Conservation (phyloP, 2,329 filamentous ascomycete genomes). For the Apiospora arundinis region DNA sequence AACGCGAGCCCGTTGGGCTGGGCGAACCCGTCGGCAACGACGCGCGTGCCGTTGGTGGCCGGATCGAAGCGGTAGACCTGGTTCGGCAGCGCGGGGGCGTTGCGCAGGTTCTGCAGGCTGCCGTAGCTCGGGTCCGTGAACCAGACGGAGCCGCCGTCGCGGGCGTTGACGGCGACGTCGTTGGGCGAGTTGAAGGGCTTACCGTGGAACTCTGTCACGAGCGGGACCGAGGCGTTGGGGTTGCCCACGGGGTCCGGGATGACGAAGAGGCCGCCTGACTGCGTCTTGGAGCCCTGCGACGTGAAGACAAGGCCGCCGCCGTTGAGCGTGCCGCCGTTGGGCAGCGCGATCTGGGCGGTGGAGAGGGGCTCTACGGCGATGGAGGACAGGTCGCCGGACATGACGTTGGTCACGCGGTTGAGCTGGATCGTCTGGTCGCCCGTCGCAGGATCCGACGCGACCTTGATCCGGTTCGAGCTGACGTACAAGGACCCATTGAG, state of each 20-base stretch:
- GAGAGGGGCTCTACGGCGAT: slow-evolving; percentile 22
- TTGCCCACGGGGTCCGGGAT: slow-evolving; percentile 25
- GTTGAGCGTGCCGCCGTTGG: slow-evolving; percentile 24
- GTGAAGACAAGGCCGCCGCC: slow-evolving; percentile 22
- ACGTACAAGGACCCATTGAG: slow-evolving; percentile 23
- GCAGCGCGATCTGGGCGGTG: slow-evolving; percentile 21
- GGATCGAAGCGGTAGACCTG: slow-evolving; percentile 22
- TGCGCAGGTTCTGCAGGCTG: slow-evolving; percentile 4
- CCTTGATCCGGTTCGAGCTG: slow-evolving; percentile 28
- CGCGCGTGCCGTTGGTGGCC: slow-evolving; percentile 7
- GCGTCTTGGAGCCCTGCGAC: slow-evolving; percentile 27
- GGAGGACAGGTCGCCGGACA: slow-evolving; percentile 10
- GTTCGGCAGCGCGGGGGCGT: slow-evolving; percentile 13
- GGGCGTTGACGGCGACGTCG: slow-evolving; percentile 6
- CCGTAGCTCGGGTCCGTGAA: slow-evolving; percentile 22
- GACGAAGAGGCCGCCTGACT: slow-evolving; percentile 22
- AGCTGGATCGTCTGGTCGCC: slow-evolving; percentile 26
- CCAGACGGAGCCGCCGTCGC: slow-evolving; percentile 17
- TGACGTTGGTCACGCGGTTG: slow-evolving; percentile 24
- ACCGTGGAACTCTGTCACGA: slow-evolving; percentile 19
- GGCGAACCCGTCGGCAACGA: slow-evolving; percentile 17
- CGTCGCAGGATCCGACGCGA: slow-evolving; percentile 25
- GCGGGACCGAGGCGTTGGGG: slow-evolving; percentile 22
- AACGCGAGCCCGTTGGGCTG: slow-evolving; percentile 20
- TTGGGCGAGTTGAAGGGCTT: slow-evolving; percentile 21